Percentiles rank a stretch among this genome's conserved stretches.
These are phyloP conservation scores for Gossypium schwendimanii DNA, from an alignment of 441 rosid species.

Conservation along the genomic window DNA sequence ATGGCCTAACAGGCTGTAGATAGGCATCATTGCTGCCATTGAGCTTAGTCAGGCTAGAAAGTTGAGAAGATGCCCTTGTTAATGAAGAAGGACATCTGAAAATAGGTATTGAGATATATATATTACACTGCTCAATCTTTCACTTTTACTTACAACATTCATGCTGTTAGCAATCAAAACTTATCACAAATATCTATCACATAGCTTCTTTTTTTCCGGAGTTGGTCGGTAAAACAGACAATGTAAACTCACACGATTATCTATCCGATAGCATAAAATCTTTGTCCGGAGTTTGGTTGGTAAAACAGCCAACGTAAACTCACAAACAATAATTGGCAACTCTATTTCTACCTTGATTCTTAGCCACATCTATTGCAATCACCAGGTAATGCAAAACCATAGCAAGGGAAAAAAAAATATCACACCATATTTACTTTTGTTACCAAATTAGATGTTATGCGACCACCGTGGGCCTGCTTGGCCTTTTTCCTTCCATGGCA, in stretches of 20 bases:
- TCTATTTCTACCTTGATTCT: slow-evolving; percentile 39
- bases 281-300: slow-evolving; percentile 33
- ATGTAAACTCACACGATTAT: slow-evolving; percentile 16
- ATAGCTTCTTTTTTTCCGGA: background rate
- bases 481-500: slow-evolving; percentile 96
- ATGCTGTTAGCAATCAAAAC: background rate
- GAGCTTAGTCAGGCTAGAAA: background rate
- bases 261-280: slow-evolving; percentile 22
- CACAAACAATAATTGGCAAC: slow-evolving; percentile 22
- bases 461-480: slow-evolving; percentile 43
- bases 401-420: slow-evolving; percentile 34
- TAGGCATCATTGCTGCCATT: background rate
- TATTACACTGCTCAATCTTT: background rate
- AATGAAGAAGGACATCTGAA: background rate
- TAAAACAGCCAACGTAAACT: slow-evolving; percentile 32
- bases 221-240: background rate
- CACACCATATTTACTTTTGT: slow-evolving; percentile 41
- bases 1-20: background rate
- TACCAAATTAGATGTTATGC: slow-evolving; percentile 29
- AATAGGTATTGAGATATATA: background rate
- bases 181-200: background rate
- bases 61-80: background rate
- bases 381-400: slow-evolving; percentile 23
- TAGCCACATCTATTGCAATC: slow-evolving; percentile 29
- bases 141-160: background rate